Evolutionary conservation across 768 basidiomycete genomes (phyloP).

Genomic region (Podaxis sp.): DNA sequence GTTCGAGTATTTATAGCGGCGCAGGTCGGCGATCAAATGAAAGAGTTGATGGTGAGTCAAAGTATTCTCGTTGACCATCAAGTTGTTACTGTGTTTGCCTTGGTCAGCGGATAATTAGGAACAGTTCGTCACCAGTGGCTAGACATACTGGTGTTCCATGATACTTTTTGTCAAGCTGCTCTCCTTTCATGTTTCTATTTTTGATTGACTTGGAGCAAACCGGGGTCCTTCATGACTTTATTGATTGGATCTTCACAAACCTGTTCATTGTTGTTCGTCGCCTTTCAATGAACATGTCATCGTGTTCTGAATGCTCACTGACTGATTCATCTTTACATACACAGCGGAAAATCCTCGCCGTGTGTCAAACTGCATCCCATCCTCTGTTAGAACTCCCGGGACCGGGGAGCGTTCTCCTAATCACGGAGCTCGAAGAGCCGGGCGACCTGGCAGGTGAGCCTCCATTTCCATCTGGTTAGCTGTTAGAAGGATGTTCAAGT

Average conservation of each 20-base stretch:
- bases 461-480: not conserved
- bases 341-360: not conserved
- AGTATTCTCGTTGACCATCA: not conserved
- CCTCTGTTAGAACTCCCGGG: slow-evolving; percentile 1
- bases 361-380: not conserved
- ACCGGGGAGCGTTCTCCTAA: not conserved
- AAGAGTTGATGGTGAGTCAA: slow-evolving; percentile 2
- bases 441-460: not conserved
- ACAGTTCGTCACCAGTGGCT: not conserved
- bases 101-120: not conserved
- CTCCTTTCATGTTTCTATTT: not conserved
- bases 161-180: not conserved
- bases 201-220: not conserved
- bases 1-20: not conserved
- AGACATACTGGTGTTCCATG: not conserved
- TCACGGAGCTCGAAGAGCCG: slow-evolving; percentile 1
- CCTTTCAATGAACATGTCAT: not conserved
- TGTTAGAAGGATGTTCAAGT: not conserved
- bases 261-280: not conserved
- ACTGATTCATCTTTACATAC: not conserved
- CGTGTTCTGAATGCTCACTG: not conserved
- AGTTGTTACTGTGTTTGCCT: not conserved
- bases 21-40: not conserved
- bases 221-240: not conserved
- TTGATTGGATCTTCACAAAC: not conserved